These are phyloP conservation scores for Lobulomyces angularis DNA, from an alignment of 192 early-diverging fungal species.

Conservation along the genomic window DNA sequence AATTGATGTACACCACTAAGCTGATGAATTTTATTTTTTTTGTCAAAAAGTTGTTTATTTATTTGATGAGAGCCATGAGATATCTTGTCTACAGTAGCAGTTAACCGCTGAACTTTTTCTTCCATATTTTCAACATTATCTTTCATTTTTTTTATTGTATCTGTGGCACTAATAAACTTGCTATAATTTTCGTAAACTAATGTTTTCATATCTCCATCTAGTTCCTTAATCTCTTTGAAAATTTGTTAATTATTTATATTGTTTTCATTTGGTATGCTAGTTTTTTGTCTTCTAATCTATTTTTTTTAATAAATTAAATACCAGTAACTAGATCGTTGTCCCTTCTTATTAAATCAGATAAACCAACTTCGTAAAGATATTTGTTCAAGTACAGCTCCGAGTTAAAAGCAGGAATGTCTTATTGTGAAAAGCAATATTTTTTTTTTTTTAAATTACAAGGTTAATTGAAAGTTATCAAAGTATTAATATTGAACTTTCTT, in stretches of 20 bases:
- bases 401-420: slow-evolving; percentile 60
- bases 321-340: slow-evolving; percentile 69
- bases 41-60: slow-evolving; percentile 44
- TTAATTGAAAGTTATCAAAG: slow-evolving; percentile 1
- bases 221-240: slow-evolving; percentile 57
- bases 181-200: slow-evolving; percentile 97
- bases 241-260: neutral
- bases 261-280: neutral
- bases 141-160: slow-evolving; percentile 65
- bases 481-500: neutral
- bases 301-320: too few relatives aligned
- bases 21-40: slow-evolving; percentile 61
- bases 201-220: slow-evolving; percentile 94
- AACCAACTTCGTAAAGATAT: slow-evolving; percentile 50
- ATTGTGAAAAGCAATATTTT: neutral
- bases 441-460: neutral
- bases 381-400: slow-evolving; percentile 67
- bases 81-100: slow-evolving; percentile 26
- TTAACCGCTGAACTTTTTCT: neutral
- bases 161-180: slow-evolving; percentile 90
- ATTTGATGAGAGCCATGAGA: slow-evolving; percentile 34
- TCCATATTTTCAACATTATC: neutral
- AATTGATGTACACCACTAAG: slow-evolving; percentile 59
- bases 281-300: neutral
- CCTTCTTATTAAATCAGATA: slow-evolving; percentile 53